A percentile compares a stretch with the other conserved stretches of the same genome.
Conservation (phyloP, 2,329 filamentous ascomycete species). For the Stachybotrys elegans region DNA sequence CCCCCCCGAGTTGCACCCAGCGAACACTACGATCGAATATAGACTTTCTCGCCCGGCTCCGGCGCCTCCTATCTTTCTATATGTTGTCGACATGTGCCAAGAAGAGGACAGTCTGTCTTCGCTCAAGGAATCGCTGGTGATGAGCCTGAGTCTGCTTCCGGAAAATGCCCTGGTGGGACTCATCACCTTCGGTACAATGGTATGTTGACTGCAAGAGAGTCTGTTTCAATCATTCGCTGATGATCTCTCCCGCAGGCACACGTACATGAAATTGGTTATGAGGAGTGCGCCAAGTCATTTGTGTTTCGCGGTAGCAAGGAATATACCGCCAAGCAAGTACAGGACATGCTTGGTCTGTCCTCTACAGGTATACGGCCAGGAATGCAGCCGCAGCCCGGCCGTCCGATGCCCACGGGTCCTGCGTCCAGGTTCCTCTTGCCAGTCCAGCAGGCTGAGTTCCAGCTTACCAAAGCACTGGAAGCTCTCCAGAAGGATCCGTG, state of each 20-base stretch:
- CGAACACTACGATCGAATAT: conserved; percentile 88
- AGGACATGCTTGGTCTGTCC: conserved; percentile 92
- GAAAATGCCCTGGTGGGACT: conserved; percentile 78
- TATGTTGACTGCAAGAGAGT: conserved; percentile 33
- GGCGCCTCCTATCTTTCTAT: conserved; percentile 80
- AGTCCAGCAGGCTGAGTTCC: conserved; percentile 93
- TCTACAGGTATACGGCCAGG: conserved; percentile 69
- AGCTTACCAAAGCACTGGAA: conserved; percentile 93
- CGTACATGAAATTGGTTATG: conserved; percentile 97
- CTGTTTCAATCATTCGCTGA: too few species aligned
- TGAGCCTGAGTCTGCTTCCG: conserved; percentile 77
- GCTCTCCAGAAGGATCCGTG: conserved; percentile 95
- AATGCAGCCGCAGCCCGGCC: conserved; percentile 68
- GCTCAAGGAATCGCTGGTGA: conserved; percentile 79
- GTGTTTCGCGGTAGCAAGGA: conserved; percentile 98
- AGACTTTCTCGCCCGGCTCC: conserved; percentile 74
- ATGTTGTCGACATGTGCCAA: conserved; percentile 84
- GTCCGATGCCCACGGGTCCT: conserved; percentile 71
- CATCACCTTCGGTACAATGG: conserved; percentile 91
- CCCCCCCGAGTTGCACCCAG: conserved; percentile 74
- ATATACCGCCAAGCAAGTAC: conserved; percentile 97
- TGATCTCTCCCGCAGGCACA: conserved; percentile 58
- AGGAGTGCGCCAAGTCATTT: conserved; percentile 96
- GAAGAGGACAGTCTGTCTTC: conserved; percentile 81
- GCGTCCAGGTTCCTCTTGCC: conserved; percentile 88